These are phyloP conservation scores for Diaporthe ilicicola DNA, from an alignment of 2,329 filamentous ascomycete genomes.

Conservation along the genomic window DNA sequence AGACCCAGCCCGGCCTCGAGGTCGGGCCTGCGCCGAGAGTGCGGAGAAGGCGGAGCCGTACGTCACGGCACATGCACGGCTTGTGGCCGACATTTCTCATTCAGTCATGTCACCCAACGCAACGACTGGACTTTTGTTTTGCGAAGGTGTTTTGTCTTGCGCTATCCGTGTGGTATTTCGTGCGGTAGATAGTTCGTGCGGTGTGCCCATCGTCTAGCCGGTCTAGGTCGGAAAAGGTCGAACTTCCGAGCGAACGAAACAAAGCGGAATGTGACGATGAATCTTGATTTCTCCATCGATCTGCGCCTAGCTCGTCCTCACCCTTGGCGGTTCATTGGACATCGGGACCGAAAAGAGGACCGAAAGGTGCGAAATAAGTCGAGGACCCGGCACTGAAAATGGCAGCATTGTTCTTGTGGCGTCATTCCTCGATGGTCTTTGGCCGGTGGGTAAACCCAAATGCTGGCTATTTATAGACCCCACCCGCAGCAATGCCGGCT, in stretches of 20 bases:
- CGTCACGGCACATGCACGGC: slow-evolving; percentile 27
- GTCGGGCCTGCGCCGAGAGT: slow-evolving; percentile 22
- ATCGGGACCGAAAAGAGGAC: slow-evolving; percentile 23
- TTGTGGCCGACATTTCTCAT: slow-evolving; percentile 18
- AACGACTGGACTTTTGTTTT: not conserved
- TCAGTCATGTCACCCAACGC: not conserved
- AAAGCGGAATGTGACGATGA: slow-evolving; percentile 21
- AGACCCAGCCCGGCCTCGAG: slow-evolving; percentile 6
- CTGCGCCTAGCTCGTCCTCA: slow-evolving; percentile 1
- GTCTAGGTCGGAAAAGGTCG: not conserved
- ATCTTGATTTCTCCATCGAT: slow-evolving; percentile 7
- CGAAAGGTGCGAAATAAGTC: not conserved
- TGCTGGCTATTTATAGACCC: slow-evolving; percentile 1
- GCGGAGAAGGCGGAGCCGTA: slow-evolving; percentile 26
- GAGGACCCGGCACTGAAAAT: slow-evolving; percentile 1
- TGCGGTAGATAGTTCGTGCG: not conserved
- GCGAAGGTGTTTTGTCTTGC: not conserved
- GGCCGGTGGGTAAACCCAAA: not conserved
- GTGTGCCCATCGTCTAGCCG: not conserved
- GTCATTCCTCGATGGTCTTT: slow-evolving; percentile 7
- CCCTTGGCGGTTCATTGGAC: not conserved
- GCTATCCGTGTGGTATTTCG: not conserved
- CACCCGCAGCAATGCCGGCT: not conserved
- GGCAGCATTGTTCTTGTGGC: slow-evolving; percentile 12
- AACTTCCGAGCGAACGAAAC: slow-evolving; percentile 1